phyloP scores from a whole-genome alignment of 208 protist genomes.

The Leishmania lainsoni region DNA sequence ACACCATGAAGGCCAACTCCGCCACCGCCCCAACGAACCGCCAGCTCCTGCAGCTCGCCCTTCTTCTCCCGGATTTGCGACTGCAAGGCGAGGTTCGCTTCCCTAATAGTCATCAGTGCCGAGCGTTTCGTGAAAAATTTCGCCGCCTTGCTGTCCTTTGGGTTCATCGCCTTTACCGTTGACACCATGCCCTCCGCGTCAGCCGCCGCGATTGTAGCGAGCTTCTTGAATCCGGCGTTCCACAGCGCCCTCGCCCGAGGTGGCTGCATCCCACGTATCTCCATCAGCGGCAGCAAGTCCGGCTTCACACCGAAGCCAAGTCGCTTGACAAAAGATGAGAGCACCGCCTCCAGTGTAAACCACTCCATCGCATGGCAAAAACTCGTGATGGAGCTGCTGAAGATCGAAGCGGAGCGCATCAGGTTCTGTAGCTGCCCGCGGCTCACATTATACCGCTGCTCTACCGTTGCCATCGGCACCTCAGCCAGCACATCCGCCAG shows the following conservation, averaged over 20 bases:
- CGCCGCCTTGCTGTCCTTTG: conserved; percentile 54
- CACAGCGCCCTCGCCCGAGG: conserved; percentile 81
- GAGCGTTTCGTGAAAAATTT: conserved; percentile 76
- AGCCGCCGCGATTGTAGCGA: conserved; percentile 49
- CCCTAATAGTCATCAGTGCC: conserved; percentile 59
- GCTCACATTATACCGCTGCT: conserved; percentile 74
- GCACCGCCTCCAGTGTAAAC: conserved; percentile 87
- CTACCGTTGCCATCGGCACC: conserved; percentile 69
- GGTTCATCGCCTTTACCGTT: conserved; percentile 60
- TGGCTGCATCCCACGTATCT: conserved; percentile 80
- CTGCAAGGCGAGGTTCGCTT: conserved; percentile 64
- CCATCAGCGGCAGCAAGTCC: conserved; percentile 91
- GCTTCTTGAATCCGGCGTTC: conserved; percentile 72
- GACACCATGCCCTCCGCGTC: conserved; percentile 67
- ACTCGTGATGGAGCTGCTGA: conserved; percentile 85
- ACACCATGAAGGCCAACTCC: not conserved
- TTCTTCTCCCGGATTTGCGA: conserved; percentile 71
- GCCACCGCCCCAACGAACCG: conserved; percentile 9
- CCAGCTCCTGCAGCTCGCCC: conserved; percentile 68
- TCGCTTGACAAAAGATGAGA: conserved; percentile 84
- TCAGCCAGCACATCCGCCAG: conserved; percentile 86
- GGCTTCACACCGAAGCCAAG: conserved; percentile 89
- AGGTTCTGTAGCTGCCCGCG: conserved; percentile 84
- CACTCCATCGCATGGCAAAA: conserved; percentile 92
- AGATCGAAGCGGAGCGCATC: conserved; percentile 84